Evolutionary conservation across 768 basidiomycete species (phyloP).

Genomic region (Asterophora parasitica): DNA sequence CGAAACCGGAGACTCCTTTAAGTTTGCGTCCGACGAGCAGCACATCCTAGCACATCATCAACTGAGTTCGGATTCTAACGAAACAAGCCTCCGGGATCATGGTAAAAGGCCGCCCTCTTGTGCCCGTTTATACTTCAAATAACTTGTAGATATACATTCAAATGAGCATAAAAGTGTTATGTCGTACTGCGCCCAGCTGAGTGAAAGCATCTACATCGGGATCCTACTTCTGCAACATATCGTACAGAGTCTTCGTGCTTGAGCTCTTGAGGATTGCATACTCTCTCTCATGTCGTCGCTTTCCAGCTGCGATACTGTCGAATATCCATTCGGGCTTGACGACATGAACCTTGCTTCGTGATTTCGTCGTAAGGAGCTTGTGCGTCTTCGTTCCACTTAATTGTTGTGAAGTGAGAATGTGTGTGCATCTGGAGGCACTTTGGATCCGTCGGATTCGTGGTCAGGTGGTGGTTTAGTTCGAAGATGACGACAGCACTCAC

Average conservation of each 20-base stretch:
- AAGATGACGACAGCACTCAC: slow-evolving; percentile 37
- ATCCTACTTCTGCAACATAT: slow-evolving; percentile 26
- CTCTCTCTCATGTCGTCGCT: slow-evolving; percentile 52
- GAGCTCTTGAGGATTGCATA: slow-evolving; percentile 47
- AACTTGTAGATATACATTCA: background rate
- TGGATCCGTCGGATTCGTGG: slow-evolving; percentile 7
- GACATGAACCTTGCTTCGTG: slow-evolving; percentile 47
- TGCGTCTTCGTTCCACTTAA: slow-evolving; percentile 72
- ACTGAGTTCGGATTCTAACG: too few relatives aligned
- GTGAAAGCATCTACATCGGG: background rate
- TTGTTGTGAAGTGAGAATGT: slow-evolving; percentile 71
- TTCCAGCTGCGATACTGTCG: slow-evolving; percentile 61
- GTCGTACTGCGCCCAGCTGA: background rate
- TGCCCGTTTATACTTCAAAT: too few relatives aligned
- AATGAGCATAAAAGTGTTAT: background rate
- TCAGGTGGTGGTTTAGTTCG: background rate
- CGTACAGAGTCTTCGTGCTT: slow-evolving; percentile 31
- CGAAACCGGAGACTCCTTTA: too few relatives aligned
- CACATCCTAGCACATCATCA: too few relatives aligned
- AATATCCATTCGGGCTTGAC: slow-evolving; percentile 74
- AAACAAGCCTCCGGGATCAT: too few relatives aligned
- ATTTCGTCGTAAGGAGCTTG: slow-evolving; percentile 49
- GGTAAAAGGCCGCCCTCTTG: too few relatives aligned
- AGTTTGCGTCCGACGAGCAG: too few relatives aligned
- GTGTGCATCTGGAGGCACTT: slow-evolving; percentile 66